A percentile compares a stretch with the other conserved stretches of the same genome.
phyloP scores from a whole-genome alignment of 495 filamentous ascomycete genomes.

The Penicillium crystallinum region DNA sequence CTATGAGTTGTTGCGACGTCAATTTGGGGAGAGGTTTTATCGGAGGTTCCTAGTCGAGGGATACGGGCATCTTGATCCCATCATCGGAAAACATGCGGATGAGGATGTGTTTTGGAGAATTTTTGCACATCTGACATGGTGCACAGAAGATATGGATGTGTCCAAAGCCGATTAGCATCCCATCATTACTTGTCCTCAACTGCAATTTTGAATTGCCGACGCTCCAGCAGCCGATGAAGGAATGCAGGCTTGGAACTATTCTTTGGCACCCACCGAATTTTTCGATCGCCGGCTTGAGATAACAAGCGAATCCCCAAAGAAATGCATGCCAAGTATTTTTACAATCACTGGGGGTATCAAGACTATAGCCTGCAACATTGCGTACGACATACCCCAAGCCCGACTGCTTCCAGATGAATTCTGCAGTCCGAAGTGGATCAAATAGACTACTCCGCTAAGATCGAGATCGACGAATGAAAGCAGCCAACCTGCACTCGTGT shows the following conservation, averaged over 20 bases:
- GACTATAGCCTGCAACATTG: no score
- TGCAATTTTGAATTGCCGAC: conserved; percentile 75
- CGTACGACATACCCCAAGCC: neutral
- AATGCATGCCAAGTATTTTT: no score
- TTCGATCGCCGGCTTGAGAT: no score
- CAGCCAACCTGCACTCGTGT: neutral
- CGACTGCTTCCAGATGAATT: neutral
- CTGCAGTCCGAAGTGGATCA: neutral
- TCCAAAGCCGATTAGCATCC: conserved; percentile 38
- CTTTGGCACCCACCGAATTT: no score
- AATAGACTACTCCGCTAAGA: neutral
- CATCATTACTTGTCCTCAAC: conserved; percentile 66
- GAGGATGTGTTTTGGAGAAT: conserved; percentile 61
- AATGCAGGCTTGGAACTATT: conserved; percentile 61
- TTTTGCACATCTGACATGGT: conserved; percentile 47
- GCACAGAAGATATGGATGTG: neutral
- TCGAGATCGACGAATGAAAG: neutral
- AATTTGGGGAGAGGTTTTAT: conserved; percentile 49
- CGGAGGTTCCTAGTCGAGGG: conserved; percentile 50
- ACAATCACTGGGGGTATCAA: no score
- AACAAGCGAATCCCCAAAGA: no score
- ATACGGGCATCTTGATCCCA: conserved; percentile 64
- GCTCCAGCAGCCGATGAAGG: conserved; percentile 48
- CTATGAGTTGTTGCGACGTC: conserved; percentile 51
- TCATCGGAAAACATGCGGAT: conserved; percentile 59